phyloP scores from a whole-genome alignment of 805 yeast species.

The Yarrowia yakushimensis region DNA sequence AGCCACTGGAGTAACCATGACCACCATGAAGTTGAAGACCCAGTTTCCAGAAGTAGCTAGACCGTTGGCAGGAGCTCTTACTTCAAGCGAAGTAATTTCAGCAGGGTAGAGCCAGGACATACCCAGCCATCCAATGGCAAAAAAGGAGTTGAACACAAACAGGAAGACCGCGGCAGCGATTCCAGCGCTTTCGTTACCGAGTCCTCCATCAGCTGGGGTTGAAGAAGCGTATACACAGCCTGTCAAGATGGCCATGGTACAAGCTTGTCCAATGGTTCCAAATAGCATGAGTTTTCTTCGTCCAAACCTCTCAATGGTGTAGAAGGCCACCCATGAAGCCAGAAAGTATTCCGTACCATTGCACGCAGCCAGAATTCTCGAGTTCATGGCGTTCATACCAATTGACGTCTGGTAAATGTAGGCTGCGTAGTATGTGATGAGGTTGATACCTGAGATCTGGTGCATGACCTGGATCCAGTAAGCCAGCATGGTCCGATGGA shows the following conservation, averaged over 20 bases:
- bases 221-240: slow-evolving; percentile 13
- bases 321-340: slow-evolving; percentile 51
- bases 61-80: slow-evolving; percentile 6
- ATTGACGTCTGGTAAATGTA: slow-evolving; percentile 62
- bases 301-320: slow-evolving; percentile 46
- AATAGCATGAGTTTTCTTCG: slow-evolving; percentile 60
- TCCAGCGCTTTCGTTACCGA: not conserved
- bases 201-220: not conserved
- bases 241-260: slow-evolving; percentile 32
- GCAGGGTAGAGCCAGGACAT: slow-evolving; percentile 16
- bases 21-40: slow-evolving; percentile 8
- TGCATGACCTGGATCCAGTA: slow-evolving; percentile 53
- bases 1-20: slow-evolving; percentile 11
- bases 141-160: slow-evolving; percentile 5
- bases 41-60: slow-evolving; percentile 8
- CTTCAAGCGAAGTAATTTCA: not conserved
- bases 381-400: slow-evolving; percentile 44
- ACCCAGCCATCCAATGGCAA: slow-evolving; percentile 10
- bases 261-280: slow-evolving; percentile 67
- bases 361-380: slow-evolving; percentile 32
- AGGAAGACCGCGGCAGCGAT: slow-evolving; percentile 5
- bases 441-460: slow-evolving; percentile 87
- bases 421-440: slow-evolving; percentile 85
- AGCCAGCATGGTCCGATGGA: slow-evolving; percentile 35
- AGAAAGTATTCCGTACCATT: slow-evolving; percentile 54